Evolutionary conservation across 1,284 basidiomycete genomes (phyloP).

Genomic region (Stereum hirsutum): DNA sequence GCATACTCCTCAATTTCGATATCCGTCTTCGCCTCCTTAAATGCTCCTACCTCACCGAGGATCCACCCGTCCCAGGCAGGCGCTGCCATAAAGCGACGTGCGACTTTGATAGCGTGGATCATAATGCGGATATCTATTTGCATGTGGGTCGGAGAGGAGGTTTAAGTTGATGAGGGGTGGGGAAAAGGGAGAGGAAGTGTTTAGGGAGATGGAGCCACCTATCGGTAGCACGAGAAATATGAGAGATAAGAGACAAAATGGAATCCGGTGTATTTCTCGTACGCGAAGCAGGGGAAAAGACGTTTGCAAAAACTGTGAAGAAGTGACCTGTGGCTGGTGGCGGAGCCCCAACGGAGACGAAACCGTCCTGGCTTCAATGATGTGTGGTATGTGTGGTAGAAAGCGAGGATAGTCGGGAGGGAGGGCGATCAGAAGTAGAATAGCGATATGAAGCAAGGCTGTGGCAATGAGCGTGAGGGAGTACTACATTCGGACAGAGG

Average conservation of each 20-base stretch:
- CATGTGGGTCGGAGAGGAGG: constrained; percentile 14
- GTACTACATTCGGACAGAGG: too few relatives aligned
- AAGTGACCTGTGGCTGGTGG: constrained; percentile 5
- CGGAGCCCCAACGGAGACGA: constrained; percentile 2
- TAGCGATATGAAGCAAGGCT: too few relatives aligned
- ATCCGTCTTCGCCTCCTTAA: constrained; percentile 8
- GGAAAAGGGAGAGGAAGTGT: constrained; percentile 16
- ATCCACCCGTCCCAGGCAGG: constrained; percentile 10
- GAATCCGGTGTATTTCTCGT: too few relatives aligned
- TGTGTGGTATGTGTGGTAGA: too few relatives aligned
- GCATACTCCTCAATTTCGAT: constrained; percentile 8
- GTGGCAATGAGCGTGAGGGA: too few relatives aligned
- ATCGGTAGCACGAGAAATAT: too few relatives aligned
- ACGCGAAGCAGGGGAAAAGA: constrained; percentile 10
- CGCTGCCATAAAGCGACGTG: constrained; percentile 5
- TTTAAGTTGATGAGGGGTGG: constrained; percentile 18
- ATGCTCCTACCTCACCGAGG: constrained; percentile 1
- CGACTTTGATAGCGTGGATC: constrained; percentile 6
- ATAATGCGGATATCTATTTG: constrained; percentile 9
- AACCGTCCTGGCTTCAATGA: neutral
- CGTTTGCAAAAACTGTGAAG: constrained; percentile 7
- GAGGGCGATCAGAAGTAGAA: too few relatives aligned
- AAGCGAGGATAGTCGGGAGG: too few relatives aligned
- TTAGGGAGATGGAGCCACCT: constrained; percentile 14
- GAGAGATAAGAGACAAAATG: too few relatives aligned